phyloP scores from a whole-genome alignment of 306 rosid genomes.

The Cucumis melo region DNA sequence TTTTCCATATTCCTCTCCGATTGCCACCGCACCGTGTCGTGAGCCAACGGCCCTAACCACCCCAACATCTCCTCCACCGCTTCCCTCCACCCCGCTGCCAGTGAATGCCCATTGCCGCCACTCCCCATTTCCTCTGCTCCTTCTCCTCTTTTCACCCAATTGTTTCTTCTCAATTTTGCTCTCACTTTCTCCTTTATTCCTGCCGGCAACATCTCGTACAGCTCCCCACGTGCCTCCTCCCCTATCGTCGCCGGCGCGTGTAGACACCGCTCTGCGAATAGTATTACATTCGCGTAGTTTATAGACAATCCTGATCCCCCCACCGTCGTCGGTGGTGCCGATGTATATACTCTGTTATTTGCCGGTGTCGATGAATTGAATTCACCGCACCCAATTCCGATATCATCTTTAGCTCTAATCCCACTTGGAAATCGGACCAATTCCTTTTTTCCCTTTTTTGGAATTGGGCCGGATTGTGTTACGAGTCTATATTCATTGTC shows the following conservation, averaged over 20 bases:
- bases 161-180: slow-evolving; percentile 17
- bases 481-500: not conserved
- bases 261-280: slow-evolving; percentile 35
- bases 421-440: slow-evolving; percentile 5
- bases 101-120: slow-evolving; percentile 8
- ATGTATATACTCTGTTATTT: slow-evolving; percentile 16
- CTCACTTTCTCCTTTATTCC: slow-evolving; percentile 22
- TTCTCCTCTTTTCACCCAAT: slow-evolving; percentile 12
- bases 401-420: not conserved
- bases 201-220: slow-evolving; percentile 58
- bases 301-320: slow-evolving; percentile 50
- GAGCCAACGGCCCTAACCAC: slow-evolving; percentile 50
- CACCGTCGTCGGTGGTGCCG: slow-evolving; percentile 31
- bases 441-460: not conserved
- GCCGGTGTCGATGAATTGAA: not conserved
- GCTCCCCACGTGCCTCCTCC: slow-evolving; percentile 20
- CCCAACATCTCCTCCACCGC: slow-evolving; percentile 41
- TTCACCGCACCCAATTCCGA: not conserved
- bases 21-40: slow-evolving; percentile 52
- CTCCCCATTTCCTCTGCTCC: slow-evolving; percentile 10
- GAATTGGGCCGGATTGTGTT: slow-evolving; percentile 8
- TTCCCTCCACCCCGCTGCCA: slow-evolving; percentile 23
- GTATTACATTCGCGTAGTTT: slow-evolving; percentile 46
- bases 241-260: slow-evolving; percentile 25
- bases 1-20: slow-evolving; percentile 45